These are phyloP conservation scores for Tolypocladium endophyticum DNA, from an alignment of 2,329 filamentous ascomycete genomes.

Conservation along the genomic window DNA sequence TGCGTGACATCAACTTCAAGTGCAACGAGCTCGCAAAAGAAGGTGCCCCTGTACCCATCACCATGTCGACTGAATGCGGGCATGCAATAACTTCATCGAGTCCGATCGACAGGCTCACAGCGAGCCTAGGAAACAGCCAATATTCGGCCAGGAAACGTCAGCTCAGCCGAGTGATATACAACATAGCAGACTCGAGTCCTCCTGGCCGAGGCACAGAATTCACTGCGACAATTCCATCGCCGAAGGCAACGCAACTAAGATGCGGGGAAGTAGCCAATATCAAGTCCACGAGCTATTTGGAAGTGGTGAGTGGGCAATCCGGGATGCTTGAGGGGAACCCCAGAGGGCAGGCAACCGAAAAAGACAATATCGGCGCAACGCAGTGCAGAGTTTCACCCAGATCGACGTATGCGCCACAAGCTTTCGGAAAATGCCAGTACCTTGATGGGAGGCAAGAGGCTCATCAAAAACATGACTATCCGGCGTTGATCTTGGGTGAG, in stretches of 20 bases:
- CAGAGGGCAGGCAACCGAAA: not conserved
- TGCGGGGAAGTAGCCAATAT: constrained; percentile 16
- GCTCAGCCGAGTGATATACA: constrained; percentile 11
- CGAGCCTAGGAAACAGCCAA: not conserved
- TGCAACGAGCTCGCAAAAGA: constrained; percentile 9
- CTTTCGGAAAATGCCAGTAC: too few species aligned
- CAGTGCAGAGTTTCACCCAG: constrained; percentile 14
- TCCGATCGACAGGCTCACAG: not conserved
- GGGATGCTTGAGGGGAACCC: not conserved
- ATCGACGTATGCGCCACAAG: constrained; percentile 13
- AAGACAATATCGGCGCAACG: not conserved
- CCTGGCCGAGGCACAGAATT: constrained; percentile 7
- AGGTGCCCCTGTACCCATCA: constrained; percentile 49
- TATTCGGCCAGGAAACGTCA: not conserved
- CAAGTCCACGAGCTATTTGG: constrained; percentile 13
- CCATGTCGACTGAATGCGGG: constrained; percentile 49
- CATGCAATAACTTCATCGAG: constrained; percentile 13
- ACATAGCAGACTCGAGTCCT: constrained; percentile 8
- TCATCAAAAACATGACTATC: not conserved
- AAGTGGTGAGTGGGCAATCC: constrained; percentile 5
- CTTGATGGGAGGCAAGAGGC: not conserved
- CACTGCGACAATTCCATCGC: constrained; percentile 9
- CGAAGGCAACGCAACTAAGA: constrained; percentile 10
- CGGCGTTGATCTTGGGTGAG: not conserved
- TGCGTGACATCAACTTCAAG: constrained; percentile 11